phyloP scores from a whole-genome alignment of 441 rosid species.

The Brassica balearica region DNA sequence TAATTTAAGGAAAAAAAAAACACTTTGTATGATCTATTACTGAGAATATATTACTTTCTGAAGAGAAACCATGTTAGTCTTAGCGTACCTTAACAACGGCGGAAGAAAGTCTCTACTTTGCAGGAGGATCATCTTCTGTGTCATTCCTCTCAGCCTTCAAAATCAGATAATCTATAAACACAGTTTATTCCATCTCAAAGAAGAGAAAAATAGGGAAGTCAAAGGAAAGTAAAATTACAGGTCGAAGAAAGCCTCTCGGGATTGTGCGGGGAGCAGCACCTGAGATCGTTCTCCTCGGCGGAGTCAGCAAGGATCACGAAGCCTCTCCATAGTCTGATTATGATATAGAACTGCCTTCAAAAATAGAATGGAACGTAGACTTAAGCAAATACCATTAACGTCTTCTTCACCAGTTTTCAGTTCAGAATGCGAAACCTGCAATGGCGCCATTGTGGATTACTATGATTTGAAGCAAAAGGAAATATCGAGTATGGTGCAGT shows the following conservation, averaged over 20 bases:
- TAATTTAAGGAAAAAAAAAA: background rate
- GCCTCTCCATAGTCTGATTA: constrained; percentile 78
- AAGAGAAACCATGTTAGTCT: background rate
- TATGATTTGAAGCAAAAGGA: background rate
- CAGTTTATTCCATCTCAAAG: background rate
- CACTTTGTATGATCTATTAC: background rate
- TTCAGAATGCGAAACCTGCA: no score
- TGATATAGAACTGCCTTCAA: background rate
- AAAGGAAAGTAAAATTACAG: constrained; percentile 45
- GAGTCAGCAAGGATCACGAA: constrained; percentile 88
- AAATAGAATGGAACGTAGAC: background rate
- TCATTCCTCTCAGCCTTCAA: constrained; percentile 74
- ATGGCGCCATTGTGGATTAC: background rate
- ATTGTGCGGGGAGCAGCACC: constrained; percentile 69
- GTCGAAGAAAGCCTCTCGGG: constrained; percentile 62
- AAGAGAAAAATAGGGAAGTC: background rate
- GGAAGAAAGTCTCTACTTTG: constrained; percentile 79
- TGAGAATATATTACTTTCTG: constrained; percentile 13
- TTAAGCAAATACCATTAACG: background rate
- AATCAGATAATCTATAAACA: background rate
- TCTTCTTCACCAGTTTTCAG: no score
- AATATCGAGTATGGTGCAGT: background rate
- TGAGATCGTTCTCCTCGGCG: constrained; percentile 67
- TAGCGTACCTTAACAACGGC: constrained; percentile 83
- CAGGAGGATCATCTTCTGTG: constrained; percentile 79